Evolutionary conservation across 2,329 filamentous ascomycete genomes (phyloP), one percentile per base, ranked within the genome.

Genomic region (Fusarium sambucinum): DNA sequence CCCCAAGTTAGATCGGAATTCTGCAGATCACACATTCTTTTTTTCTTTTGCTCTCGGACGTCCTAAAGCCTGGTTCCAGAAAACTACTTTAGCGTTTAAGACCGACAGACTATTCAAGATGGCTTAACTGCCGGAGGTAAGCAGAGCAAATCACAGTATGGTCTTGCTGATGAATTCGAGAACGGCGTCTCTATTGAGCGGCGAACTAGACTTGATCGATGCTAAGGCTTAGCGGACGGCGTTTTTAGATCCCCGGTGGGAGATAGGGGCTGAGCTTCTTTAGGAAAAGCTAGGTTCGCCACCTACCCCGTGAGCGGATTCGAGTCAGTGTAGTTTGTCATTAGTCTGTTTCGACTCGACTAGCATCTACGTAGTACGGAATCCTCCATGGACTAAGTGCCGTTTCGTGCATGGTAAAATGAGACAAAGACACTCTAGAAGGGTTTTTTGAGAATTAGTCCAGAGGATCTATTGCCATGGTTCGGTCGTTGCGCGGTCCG

Each of bases 211-310:
- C 47, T 35, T n/a, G 47, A 35, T 16, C 33, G 23, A 38, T 51
- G 23, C 33, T 51, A 40, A 51, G 47, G 30, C 47, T 38, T 51
- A 51, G 47, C 33, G 23, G 37, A 35, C 27, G 33, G 47, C 45
- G 45, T 6, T 51, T n/a, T 51, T 40, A 51, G 47, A 27, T 51
- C n/a, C 47, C 33, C 32, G 17, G 35, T 51, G 27, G 13, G 23
- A 27, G 33, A 51, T 40, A 51, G 47, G 47, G 47, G 47, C 47
- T 12, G 23, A 6, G 23, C n/a, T 12, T 38, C 21, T 51, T 14
- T 21, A 14, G 23, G 23, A n/a, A 5, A 51, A 51, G 25, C 23
- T 27, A 10, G 23, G 14, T 6, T 27, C 33, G 23, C 47, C 33
- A n/a, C 32, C 23, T 29, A 19, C 17, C 5, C 23, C 23, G 37